phyloP scores from a whole-genome alignment of 2,329 filamentous ascomycete species.

The Ophiocordyceps camponoti-floridani region DNA sequence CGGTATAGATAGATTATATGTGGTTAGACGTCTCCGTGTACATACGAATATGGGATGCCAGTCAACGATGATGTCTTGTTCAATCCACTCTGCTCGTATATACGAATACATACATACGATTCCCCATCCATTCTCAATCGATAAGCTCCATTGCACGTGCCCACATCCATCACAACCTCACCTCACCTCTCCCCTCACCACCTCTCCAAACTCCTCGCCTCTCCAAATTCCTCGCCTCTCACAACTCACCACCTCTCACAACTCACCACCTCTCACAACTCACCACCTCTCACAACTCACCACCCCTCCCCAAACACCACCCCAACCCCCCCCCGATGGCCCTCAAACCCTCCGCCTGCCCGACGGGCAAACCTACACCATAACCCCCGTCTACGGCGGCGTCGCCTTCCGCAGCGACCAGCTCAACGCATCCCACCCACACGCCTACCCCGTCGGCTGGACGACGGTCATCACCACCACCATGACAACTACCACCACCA shows the following conservation, averaged over 20 bases:
- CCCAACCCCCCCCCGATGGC: not conserved
- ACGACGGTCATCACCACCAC: constrained; percentile 48
- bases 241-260: not conserved
- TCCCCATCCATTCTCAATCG: too few species aligned
- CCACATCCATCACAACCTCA: not conserved
- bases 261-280: not conserved
- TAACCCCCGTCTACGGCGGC: constrained; percentile 79
- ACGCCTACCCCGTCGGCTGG: constrained; percentile 73
- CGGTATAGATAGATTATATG: too few species aligned
- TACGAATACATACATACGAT: too few species aligned
- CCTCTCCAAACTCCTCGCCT: too few species aligned
- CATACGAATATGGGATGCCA: too few species aligned
- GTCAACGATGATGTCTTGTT: too few species aligned
- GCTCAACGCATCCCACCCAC: constrained; percentile 41
- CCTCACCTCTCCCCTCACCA: not conserved
- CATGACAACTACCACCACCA: constrained; percentile 12
- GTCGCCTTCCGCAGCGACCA: constrained; percentile 77
- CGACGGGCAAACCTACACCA: constrained; percentile 69
- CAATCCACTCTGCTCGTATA: too few species aligned
- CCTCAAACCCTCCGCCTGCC: constrained; percentile 49
- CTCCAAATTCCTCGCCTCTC: not conserved
- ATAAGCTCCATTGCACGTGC: too few species aligned
- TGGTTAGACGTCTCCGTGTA: too few species aligned
- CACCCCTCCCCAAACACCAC: not conserved
- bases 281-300: not conserved